These are phyloP conservation scores for Sugiyamaella japonica DNA, from an alignment of 1,139 yeast genomes.

Conservation along the genomic window DNA sequence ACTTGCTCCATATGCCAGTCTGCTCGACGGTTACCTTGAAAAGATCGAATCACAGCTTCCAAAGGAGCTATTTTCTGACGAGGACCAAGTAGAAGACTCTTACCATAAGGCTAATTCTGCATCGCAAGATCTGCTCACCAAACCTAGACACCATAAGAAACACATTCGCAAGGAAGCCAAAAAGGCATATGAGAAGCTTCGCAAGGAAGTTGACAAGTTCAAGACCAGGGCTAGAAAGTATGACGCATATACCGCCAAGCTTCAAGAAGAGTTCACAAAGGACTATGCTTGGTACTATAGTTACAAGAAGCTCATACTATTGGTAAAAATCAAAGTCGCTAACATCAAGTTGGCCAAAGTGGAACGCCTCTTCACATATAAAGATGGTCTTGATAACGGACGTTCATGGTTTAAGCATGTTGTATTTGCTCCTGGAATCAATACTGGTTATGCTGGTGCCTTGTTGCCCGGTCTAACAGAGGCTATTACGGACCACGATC, in stretches of 20 bases:
- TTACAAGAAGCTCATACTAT: conserved; percentile 35
- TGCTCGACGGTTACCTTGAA: conserved; percentile 40
- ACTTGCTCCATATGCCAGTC: conserved; percentile 46
- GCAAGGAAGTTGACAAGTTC: conserved; percentile 32
- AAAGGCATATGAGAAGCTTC: conserved; percentile 30
- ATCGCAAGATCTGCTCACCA: neutral
- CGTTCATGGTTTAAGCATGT: conserved; percentile 89
- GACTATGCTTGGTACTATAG: conserved; percentile 40
- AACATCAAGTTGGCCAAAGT: conserved; percentile 39
- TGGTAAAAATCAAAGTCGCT: conserved; percentile 36
- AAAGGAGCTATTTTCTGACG: conserved; percentile 4
- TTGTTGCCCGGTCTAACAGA: conserved; percentile 78
- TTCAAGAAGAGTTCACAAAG: conserved; percentile 33
- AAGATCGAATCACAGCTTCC: conserved; percentile 25
- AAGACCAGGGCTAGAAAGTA: conserved; percentile 29
- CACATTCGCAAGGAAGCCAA: neutral
- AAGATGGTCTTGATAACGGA: conserved; percentile 59
- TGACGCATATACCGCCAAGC: conserved; percentile 35
- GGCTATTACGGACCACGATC: conserved; percentile 69
- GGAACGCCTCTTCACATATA: conserved; percentile 66
- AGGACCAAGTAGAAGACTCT: neutral
- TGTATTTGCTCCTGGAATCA: conserved; percentile 79
- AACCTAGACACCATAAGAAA: neutral
- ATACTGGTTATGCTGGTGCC: conserved; percentile 84
- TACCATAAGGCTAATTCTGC: neutral